These are phyloP conservation scores for Tylopilus subfusipes DNA, from an alignment of 768 basidiomycete genomes.

Conservation along the genomic window DNA sequence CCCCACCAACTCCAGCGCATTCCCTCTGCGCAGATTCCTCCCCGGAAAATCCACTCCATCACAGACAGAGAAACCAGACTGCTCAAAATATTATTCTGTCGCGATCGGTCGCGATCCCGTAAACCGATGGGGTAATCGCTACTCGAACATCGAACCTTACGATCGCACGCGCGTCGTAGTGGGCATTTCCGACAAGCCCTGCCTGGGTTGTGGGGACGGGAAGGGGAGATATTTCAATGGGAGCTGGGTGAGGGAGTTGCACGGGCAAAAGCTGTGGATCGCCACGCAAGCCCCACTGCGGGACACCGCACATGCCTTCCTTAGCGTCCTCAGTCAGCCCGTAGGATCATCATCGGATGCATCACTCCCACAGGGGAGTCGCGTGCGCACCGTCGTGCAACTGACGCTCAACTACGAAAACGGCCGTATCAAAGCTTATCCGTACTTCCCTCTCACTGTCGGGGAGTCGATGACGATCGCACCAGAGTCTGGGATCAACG, in stretches of 20 bases:
- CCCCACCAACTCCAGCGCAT: conserved; percentile 11
- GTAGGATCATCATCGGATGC: conserved; percentile 33
- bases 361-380: conserved; percentile 34
- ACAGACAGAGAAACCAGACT: conserved; percentile 17
- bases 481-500: conserved; percentile 42
- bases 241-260: conserved; percentile 76
- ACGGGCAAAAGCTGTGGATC: conserved; percentile 78
- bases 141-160: conserved; percentile 71
- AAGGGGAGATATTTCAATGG: conserved; percentile 71
- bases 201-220: conserved; percentile 21
- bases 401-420: conserved; percentile 71
- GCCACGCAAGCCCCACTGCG: conserved; percentile 80
- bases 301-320: conserved; percentile 68
- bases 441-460: conserved; percentile 65
- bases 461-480: conserved; percentile 49
- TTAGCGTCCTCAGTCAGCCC: conserved; percentile 62
- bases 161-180: conserved; percentile 76
- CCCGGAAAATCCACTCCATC: conserved; percentile 4
- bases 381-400: conserved; percentile 75
- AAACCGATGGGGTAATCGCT: conserved; percentile 60
- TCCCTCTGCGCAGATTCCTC: conserved; percentile 2
- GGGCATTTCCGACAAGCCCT: conserved; percentile 21
- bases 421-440: conserved; percentile 68
- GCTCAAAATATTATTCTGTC: conserved; percentile 52
- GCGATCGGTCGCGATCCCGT: conserved; percentile 42